These are phyloP conservation scores for Hypomontagnella submonticulosa DNA, from an alignment of 495 filamentous ascomycete genomes.

Conservation along the genomic window DNA sequence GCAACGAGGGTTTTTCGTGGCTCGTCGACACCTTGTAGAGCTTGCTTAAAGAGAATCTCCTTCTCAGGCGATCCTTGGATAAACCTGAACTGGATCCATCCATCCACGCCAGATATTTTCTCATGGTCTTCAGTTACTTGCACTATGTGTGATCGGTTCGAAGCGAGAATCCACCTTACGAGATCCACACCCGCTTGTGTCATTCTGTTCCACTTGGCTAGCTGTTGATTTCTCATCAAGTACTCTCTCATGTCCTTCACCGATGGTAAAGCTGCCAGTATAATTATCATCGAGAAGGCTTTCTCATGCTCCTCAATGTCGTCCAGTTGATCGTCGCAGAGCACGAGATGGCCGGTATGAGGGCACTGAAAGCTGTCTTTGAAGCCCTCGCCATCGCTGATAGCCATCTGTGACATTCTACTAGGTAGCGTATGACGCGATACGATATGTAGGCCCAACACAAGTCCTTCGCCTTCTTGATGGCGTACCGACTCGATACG, in stretches of 20 bases:
- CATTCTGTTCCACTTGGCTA: conserved; percentile 72
- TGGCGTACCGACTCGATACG: conserved; percentile 17
- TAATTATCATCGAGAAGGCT: conserved; percentile 60
- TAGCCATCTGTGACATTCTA: background rate
- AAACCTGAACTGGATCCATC: conserved; percentile 85
- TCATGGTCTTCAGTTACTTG: conserved; percentile 64
- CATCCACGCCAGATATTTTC: conserved; percentile 70
- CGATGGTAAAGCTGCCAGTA: conserved; percentile 76
- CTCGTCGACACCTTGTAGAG: conserved; percentile 62
- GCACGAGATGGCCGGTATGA: conserved; percentile 34
- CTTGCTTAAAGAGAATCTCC: conserved; percentile 79
- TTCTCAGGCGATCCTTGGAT: conserved; percentile 92
- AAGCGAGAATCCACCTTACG: conserved; percentile 90
- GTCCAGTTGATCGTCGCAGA: conserved; percentile 51
- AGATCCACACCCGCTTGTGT: conserved; percentile 74
- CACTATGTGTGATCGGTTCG: conserved; percentile 87
- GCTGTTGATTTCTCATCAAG: conserved; percentile 56
- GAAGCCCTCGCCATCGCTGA: background rate
- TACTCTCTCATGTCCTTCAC: conserved; percentile 72
- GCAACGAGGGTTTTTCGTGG: conserved; percentile 39
- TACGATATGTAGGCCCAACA: conserved; percentile 25
- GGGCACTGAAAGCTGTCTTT: background rate
- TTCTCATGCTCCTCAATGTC: conserved; percentile 55
- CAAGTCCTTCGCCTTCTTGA: background rate
- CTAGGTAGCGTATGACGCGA: conserved; percentile 27